A percentile compares a stretch with the other conserved stretches of the same genome.
Evolutionary conservation across 2,329 filamentous ascomycete species (phyloP).

Genomic region (Xylaria sp.): DNA sequence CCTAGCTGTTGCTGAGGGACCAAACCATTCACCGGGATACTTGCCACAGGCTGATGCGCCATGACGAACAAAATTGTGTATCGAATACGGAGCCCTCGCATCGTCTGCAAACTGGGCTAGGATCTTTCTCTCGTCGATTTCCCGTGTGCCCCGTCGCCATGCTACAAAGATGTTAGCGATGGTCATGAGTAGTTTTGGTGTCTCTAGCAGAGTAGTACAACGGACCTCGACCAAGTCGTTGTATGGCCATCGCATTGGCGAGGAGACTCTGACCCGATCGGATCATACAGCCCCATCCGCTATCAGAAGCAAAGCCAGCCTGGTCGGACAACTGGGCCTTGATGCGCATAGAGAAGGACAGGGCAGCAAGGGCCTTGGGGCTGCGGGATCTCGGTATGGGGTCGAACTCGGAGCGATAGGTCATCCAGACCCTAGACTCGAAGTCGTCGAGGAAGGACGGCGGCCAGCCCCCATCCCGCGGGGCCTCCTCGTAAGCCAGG

Average conservation of each 20-base stretch:
- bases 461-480: conserved; percentile 76
- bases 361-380: conserved; percentile 73
- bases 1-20: conserved; percentile 92
- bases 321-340: conserved; percentile 83
- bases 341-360: conserved; percentile 87
- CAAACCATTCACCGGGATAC: conserved; percentile 98
- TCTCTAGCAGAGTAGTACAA: not conserved
- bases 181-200: not conserved
- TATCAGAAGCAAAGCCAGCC: conserved; percentile 88
- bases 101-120: conserved; percentile 89
- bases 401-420: conserved; percentile 88
- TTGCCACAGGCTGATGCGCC: conserved; percentile 90
- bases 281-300: conserved; percentile 99
- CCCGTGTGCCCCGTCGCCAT: conserved; percentile 75
- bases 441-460: conserved; percentile 89
- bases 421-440: conserved; percentile 95
- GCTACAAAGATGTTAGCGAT: conserved; percentile 57
- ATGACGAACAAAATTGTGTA: conserved; percentile 92
- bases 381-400: conserved; percentile 83
- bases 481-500: conserved; percentile 60
- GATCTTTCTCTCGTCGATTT: conserved; percentile 73
- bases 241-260: conserved; percentile 81
- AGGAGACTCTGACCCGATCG: conserved; percentile 92
- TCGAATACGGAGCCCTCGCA: conserved; percentile 86
- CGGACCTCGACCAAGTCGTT: conserved; percentile 82